Conservation (phyloP, 805 yeast genomes). For the Yarrowia yakushimensis region DNA sequence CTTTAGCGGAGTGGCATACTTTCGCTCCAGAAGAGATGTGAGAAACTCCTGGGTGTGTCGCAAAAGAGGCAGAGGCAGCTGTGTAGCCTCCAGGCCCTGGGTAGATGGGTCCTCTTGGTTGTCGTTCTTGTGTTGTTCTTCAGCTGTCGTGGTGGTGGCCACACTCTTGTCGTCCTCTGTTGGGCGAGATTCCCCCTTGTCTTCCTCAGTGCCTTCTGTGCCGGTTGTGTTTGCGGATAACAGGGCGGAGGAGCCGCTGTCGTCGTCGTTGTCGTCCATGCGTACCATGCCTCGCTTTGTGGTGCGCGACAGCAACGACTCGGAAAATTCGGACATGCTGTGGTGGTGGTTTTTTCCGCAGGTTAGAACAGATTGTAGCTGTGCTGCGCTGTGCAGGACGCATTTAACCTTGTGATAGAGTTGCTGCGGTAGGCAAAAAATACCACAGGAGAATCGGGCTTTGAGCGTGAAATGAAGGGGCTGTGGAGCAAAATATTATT, state of each 20-base stretch:
- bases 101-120: background rate
- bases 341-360: background rate
- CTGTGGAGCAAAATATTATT: background rate
- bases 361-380: background rate
- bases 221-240: slow-evolving; percentile 18
- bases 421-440: slow-evolving; percentile 20
- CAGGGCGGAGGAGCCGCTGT: slow-evolving; percentile 14
- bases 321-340: slow-evolving; percentile 22
- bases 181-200: background rate
- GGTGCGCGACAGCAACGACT: slow-evolving; percentile 20
- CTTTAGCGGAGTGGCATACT: slow-evolving; percentile 38
- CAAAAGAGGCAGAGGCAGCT: slow-evolving; percentile 29
- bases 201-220: slow-evolving; percentile 5
- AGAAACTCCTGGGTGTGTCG: slow-evolving; percentile 32
- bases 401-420: slow-evolving; percentile 10
- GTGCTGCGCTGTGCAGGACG: slow-evolving; percentile 14
- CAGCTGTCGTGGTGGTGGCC: background rate
- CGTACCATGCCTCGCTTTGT: slow-evolving; percentile 23
- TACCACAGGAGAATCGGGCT: background rate
- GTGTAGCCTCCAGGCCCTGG: background rate
- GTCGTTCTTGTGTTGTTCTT: background rate
- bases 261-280: slow-evolving; percentile 23
- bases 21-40: slow-evolving; percentile 39
- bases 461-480: background rate
- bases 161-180: slow-evolving; percentile 7